phyloP scores from a whole-genome alignment of 345 rosid genomes.

The Bruguiera parviflora region DNA sequence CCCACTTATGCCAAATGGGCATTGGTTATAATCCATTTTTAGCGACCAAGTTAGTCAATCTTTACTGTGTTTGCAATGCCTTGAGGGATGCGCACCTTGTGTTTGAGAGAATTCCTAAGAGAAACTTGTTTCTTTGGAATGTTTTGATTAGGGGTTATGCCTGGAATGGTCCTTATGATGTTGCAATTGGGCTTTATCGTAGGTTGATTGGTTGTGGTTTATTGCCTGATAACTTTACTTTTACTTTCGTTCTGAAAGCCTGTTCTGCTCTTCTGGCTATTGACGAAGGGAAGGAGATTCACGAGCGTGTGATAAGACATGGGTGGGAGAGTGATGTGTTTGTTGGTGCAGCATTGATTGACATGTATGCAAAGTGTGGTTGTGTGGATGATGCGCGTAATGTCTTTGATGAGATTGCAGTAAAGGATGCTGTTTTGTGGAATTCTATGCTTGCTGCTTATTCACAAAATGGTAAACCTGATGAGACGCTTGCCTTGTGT shows the following conservation, averaged over 20 bases:
- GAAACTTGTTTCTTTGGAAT: slow-evolving; percentile 36
- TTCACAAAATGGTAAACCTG: slow-evolving; percentile 26
- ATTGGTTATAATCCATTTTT: slow-evolving; percentile 15
- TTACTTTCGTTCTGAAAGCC: slow-evolving; percentile 38
- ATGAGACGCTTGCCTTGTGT: slow-evolving; percentile 27
- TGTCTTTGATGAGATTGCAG: slow-evolving; percentile 25
- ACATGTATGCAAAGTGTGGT: slow-evolving; percentile 40
- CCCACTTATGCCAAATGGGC: slow-evolving; percentile 27
- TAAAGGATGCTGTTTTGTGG: slow-evolving; percentile 37
- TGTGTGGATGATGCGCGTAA: slow-evolving; percentile 23
- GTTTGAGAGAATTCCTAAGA: slow-evolving; percentile 37
- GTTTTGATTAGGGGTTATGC: slow-evolving; percentile 35
- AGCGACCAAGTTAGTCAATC: slow-evolving; percentile 32
- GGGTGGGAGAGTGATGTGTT: slow-evolving; percentile 33
- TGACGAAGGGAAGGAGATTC: slow-evolving; percentile 34
- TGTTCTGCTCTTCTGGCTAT: slow-evolving; percentile 30
- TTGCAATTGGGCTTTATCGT: slow-evolving; percentile 28
- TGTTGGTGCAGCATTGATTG: slow-evolving; percentile 38
- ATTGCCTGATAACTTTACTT: slow-evolving; percentile 32
- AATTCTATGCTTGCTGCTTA: slow-evolving; percentile 42
- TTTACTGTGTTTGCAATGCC: slow-evolving; percentile 25
- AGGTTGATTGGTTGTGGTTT: slow-evolving; percentile 23
- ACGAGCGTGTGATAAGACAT: slow-evolving; percentile 21
- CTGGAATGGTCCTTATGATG: slow-evolving; percentile 34
- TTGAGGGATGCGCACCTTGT: slow-evolving; percentile 24